Evolutionary conservation across 78 protist genomes (phyloP).

Genomic region (Dictyostelium capitatum): DNA sequence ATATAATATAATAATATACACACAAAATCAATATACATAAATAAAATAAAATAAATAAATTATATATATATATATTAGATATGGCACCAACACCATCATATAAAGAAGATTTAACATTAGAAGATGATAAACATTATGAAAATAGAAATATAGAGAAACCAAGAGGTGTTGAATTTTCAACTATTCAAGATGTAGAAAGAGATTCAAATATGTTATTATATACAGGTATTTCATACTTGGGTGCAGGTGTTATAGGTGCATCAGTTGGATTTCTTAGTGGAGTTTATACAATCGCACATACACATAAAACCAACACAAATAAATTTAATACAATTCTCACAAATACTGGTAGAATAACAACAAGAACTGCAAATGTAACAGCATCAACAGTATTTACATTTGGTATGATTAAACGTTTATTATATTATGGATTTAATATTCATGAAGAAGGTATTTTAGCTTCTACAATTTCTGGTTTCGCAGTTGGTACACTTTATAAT

Average conservation of each 20-base stretch:
- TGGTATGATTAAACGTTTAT: neutral
- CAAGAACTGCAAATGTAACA: neutral
- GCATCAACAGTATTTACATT: slow-evolving; percentile 10
- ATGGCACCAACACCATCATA: neutral
- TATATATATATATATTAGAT: no score
- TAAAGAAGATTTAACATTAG: neutral
- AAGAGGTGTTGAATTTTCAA: slow-evolving; percentile 16
- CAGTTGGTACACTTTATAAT: neutral
- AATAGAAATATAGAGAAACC: neutral
- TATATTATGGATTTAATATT: neutral
- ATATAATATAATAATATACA: no score
- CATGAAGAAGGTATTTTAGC: slow-evolving; percentile 15
- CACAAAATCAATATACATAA: no score
- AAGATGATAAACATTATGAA: neutral
- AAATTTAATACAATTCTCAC: neutral
- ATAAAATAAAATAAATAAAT: no score
- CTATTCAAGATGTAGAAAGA: neutral
- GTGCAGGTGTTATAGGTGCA: neutral
- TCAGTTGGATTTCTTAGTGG: neutral
- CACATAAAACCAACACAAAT: neutral
- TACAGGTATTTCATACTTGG: slow-evolving; percentile 21
- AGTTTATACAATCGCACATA: neutral
- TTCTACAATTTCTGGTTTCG: neutral
- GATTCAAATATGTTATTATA: neutral
- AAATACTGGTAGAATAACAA: neutral